Evolutionary conservation across 2,329 filamentous ascomycete species (phyloP).

Genomic region (Pyrenochaeta sp.): DNA sequence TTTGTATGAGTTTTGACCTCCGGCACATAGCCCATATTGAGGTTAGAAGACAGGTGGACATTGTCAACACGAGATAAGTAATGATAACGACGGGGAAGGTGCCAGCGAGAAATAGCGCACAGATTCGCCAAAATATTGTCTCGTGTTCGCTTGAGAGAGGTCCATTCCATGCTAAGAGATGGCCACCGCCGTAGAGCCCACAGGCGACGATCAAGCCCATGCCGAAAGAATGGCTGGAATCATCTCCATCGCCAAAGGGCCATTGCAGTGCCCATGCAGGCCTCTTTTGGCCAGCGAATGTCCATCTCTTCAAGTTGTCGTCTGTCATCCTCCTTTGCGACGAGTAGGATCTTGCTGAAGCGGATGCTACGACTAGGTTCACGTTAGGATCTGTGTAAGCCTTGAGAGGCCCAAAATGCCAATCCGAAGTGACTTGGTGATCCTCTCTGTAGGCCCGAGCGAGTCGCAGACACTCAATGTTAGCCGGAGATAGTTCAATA

Average conservation of each 20-base stretch:
- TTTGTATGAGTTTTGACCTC: not conserved
- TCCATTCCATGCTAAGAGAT: slow-evolving; percentile 33
- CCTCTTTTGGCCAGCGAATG: not conserved
- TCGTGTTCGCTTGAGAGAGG: slow-evolving; percentile 18
- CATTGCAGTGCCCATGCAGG: not conserved
- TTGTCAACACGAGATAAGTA: not conserved
- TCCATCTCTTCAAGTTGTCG: not conserved
- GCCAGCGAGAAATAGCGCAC: slow-evolving; percentile 6
- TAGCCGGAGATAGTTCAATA: not conserved
- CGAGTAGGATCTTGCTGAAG: not conserved
- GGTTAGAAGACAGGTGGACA: not conserved
- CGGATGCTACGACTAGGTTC: not conserved
- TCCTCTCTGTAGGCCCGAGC: not conserved
- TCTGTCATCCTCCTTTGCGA: not conserved
- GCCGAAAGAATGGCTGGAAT: not conserved
- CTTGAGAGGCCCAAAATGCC: not conserved
- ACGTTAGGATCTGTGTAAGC: not conserved
- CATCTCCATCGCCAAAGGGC: no score
- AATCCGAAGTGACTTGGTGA: not conserved
- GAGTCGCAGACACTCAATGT: slow-evolving; percentile 1
- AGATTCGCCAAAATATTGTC: slow-evolving; percentile 23
- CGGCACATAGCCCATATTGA: not conserved
- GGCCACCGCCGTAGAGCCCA: slow-evolving; percentile 25
- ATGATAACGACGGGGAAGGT: not conserved
- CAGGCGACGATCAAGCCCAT: slow-evolving; percentile 1